phyloP scores from a whole-genome alignment of 495 filamentous ascomycete genomes.

The Choiromyces venosus region DNA sequence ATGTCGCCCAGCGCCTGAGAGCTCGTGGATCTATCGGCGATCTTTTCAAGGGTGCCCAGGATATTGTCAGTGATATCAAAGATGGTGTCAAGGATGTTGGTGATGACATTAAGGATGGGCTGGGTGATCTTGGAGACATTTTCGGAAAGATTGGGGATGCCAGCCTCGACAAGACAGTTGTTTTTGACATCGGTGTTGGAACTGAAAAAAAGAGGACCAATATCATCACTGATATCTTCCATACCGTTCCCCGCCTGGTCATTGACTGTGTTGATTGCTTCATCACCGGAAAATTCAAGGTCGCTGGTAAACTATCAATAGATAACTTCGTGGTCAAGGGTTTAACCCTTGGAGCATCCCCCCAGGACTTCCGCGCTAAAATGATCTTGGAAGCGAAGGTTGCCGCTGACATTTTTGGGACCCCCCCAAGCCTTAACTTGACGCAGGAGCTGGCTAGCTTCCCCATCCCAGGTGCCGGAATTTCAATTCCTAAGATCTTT shows the following conservation, averaged over 20 bases:
- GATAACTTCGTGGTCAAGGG: conserved; percentile 36
- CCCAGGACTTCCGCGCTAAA: conserved; percentile 33
- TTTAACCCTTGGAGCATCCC: conserved; percentile 36
- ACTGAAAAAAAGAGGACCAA: conserved; percentile 15
- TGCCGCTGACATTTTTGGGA: not conserved
- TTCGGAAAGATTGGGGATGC: conserved; percentile 13
- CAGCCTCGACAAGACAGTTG: conserved; percentile 21
- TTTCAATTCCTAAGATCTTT: conserved; percentile 39
- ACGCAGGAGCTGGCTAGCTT: conserved; percentile 33
- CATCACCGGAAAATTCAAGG: conserved; percentile 39
- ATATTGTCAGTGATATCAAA: conserved; percentile 1
- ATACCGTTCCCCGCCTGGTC: conserved; percentile 19
- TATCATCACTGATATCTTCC: conserved; percentile 26
- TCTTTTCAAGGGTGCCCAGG: conserved; percentile 11
- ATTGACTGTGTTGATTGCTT: conserved; percentile 44
- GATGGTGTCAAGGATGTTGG: conserved; percentile 2
- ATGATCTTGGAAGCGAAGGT: conserved; percentile 41
- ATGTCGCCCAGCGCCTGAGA: conserved; percentile 14
- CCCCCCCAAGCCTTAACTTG: conserved; percentile 12
- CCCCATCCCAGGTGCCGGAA: conserved; percentile 40
- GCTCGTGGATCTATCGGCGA: conserved; percentile 18
- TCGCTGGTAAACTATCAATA: conserved; percentile 40
- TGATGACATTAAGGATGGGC: not conserved
- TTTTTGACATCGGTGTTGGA: conserved; percentile 32
- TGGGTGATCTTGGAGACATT: conserved; percentile 9